Evolutionary conservation across 2,329 filamentous ascomycete species (phyloP), one percentile per base, ranked within the genome.

Genomic region (Pseudophaeomoniella oleicola): DNA sequence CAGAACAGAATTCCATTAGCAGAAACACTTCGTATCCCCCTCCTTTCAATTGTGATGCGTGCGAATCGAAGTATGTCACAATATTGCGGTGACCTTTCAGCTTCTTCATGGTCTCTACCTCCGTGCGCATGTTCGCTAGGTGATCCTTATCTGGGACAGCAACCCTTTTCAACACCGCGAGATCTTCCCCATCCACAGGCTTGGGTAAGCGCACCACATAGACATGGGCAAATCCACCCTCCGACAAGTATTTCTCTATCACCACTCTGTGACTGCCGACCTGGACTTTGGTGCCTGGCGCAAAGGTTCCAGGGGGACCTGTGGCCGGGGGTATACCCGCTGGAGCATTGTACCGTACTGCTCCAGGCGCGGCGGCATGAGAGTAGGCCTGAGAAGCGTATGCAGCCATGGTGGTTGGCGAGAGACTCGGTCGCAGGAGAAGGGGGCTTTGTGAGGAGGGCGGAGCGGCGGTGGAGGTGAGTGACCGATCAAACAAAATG

Each of bases 101-200:
- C 61, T 90, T 87, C 76, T 98, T 98, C 90, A 98, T 98, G 11
- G 90, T 98, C 65, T 98, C 90, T 49, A 98, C 90, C 68, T 98
- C 90, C 47, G 79, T 96, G 58, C 90, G 78, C 90, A 98, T 96
- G 59, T 83, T 87, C 44, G 84, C 82, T 62, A 98, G 68, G 40
- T 88, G 76, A 45, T 93, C 83, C 69, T 93, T 94, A 62, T 98
- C 90, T 19, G 90, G 86, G 36, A 96, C 90, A 22, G 90, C 90
- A 40, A 98, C 90, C 53, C 90, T 72, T 69, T 98, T 94, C 52
- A 94, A 67, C 34, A 94, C 87, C 10, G 84, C 86, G 49, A 76
- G 67, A 49, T 92, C 81, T 45, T 81, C 79, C 43, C 82, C 81
- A 56, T 83, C 75, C 52, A 87, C 66, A 39, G 83, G 71, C 47